A percentile compares a stretch with the other conserved stretches of the same genome.
phyloP scores from a whole-genome alignment of 2,329 filamentous ascomycete genomes.

The Neonectria punicea region DNA sequence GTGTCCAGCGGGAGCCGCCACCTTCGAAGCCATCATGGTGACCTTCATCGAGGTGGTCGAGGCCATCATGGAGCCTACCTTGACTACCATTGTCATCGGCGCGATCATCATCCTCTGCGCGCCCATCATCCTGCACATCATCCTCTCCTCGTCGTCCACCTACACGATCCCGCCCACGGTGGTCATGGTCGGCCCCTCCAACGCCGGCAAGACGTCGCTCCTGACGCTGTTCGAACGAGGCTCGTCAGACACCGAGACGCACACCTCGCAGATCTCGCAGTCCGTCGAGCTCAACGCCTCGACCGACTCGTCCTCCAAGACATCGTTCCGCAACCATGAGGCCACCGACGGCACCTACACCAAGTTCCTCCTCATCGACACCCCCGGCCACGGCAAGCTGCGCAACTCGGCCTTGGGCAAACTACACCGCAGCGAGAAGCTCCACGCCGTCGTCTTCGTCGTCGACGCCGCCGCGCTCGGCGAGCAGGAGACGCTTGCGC shows the following conservation, averaged over 20 bases:
- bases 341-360: slow-evolving; percentile 66
- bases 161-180: slow-evolving; percentile 79
- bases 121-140: slow-evolving; percentile 80
- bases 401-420: slow-evolving; percentile 73
- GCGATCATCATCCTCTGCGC: slow-evolving; percentile 75
- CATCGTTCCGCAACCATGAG: slow-evolving; percentile 67
- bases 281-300: slow-evolving; percentile 66
- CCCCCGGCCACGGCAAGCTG: slow-evolving; percentile 94
- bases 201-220: slow-evolving; percentile 88
- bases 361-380: slow-evolving; percentile 84
- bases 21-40: slow-evolving; percentile 47
- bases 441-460: slow-evolving; percentile 84
- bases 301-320: slow-evolving; percentile 54
- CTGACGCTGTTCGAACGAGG: slow-evolving; percentile 77
- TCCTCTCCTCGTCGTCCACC: slow-evolving; percentile 74
- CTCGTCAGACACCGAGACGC: slow-evolving; percentile 57
- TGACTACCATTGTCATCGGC: slow-evolving; percentile 73
- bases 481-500: slow-evolving; percentile 69
- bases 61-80: slow-evolving; percentile 68
- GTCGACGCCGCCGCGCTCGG: slow-evolving; percentile 82
- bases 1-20: slow-evolving; percentile 29
- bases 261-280: slow-evolving; percentile 63
- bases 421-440: slow-evolving; percentile 57
- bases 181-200: slow-evolving; percentile 82
- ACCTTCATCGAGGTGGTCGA: slow-evolving; percentile 57